Conservation (phyloP, 2,329 filamentous ascomycete species). For the Colletotrichum tabaci region DNA sequence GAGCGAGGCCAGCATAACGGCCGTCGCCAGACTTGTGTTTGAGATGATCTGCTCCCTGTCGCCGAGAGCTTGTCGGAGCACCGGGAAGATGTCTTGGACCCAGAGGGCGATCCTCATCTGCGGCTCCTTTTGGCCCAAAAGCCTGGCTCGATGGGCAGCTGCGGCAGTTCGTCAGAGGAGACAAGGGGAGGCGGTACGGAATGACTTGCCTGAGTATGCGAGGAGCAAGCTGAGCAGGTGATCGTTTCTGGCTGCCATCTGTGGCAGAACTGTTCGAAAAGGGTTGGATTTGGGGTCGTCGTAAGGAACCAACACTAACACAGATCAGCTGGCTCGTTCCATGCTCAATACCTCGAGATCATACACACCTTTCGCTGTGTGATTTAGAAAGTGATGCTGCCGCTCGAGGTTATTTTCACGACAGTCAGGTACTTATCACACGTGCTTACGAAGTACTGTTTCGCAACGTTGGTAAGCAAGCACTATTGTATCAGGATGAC, state of each 20-base stretch:
- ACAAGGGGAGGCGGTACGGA: neutral
- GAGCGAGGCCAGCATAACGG: constrained; percentile 87
- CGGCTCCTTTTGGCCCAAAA: constrained; percentile 82
- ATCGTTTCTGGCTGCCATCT: constrained; percentile 77
- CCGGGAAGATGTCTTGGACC: constrained; percentile 85
- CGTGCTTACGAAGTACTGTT: constrained; percentile 63
- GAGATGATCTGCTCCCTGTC: constrained; percentile 75
- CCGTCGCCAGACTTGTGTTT: constrained; percentile 82
- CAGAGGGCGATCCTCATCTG: constrained; percentile 83
- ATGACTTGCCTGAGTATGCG: constrained; percentile 74
- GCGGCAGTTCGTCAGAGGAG: neutral
- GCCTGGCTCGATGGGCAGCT: constrained; percentile 84
- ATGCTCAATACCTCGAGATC: constrained; percentile 52
- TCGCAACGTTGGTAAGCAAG: neutral
- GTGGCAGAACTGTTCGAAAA: constrained; percentile 64
- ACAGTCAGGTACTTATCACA: neutral
- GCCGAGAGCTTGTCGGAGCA: constrained; percentile 76
- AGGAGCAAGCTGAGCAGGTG: constrained; percentile 84
- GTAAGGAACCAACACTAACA: constrained; percentile 65
- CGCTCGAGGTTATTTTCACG: constrained; percentile 33
- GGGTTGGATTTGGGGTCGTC: constrained; percentile 68
- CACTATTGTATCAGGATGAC: neutral
- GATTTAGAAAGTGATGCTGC: constrained; percentile 78
- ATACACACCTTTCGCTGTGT: constrained; percentile 78
- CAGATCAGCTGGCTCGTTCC: constrained; percentile 46